phyloP scores from a whole-genome alignment of 352 stramenopile species.

The Detonula confervacea region DNA sequence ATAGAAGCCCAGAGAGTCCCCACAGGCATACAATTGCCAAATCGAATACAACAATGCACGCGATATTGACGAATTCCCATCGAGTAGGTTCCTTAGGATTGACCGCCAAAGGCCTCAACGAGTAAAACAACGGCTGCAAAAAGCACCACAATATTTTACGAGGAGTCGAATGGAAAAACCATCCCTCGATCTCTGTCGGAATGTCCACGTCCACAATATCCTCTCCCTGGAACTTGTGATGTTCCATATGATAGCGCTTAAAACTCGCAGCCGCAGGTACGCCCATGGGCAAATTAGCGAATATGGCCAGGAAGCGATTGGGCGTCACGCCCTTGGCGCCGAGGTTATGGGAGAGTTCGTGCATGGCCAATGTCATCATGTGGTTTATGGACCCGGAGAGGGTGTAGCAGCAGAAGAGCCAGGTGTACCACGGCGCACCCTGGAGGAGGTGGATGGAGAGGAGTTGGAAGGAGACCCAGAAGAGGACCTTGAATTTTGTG shows the following conservation, averaged over 20 bases:
- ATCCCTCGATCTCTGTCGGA: conserved; percentile 90
- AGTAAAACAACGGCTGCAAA: conserved; percentile 94
- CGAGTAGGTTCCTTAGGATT: conserved; percentile 89
- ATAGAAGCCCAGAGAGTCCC: conserved; percentile 89
- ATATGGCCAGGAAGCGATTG: conserved; percentile 92
- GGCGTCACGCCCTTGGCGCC: conserved; percentile 90
- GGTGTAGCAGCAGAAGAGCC: conserved; percentile 86
- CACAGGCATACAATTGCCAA: conserved; percentile 86
- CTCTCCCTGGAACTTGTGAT: conserved; percentile 95
- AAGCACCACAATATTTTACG: conserved; percentile 93
- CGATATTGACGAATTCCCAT: conserved; percentile 91
- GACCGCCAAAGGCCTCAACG: conserved; percentile 90
- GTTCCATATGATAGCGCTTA: conserved; percentile 97
- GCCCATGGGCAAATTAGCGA: conserved; percentile 93
- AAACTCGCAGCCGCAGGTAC: conserved; percentile 93
- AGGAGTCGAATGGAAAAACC: conserved; percentile 88
- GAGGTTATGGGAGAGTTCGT: conserved; percentile 96
- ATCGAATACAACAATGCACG: conserved; percentile 89
- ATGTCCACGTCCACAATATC: conserved; percentile 94
- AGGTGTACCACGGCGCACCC: conserved; percentile 82
- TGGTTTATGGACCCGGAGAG: conserved; percentile 93
- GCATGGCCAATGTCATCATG: conserved; percentile 93
- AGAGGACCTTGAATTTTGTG: conserved; percentile 89
- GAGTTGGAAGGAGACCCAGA: conserved; percentile 88
- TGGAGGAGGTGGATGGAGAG: conserved; percentile 85